Percentiles rank a stretch among this genome's conserved stretches.
Conservation (phyloP, 768 basidiomycete species). For the Naganishia randhawae region DNA sequence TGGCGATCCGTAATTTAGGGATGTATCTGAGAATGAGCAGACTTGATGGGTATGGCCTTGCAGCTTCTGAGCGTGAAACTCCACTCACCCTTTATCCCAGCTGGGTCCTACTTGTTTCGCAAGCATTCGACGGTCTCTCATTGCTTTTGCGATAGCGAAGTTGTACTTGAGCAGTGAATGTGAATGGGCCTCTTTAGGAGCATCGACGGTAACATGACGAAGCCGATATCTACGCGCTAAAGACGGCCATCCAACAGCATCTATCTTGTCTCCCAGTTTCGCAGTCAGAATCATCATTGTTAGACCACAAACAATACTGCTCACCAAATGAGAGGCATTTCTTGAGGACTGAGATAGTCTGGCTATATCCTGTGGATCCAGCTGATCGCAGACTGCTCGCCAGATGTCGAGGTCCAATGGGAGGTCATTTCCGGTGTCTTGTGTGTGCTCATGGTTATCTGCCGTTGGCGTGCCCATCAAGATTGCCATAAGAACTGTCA, state of each 20-base stretch:
- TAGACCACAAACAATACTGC: not conserved
- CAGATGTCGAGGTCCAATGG: conserved; percentile 15
- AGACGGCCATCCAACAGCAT: conserved; percentile 20
- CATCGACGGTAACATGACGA: conserved; percentile 7
- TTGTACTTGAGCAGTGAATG: conserved; percentile 8
- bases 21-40: not conserved
- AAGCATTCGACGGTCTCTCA: conserved; percentile 9
- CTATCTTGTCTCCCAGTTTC: conserved; percentile 2
- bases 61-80: not conserved
- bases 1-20: conserved; percentile 1
- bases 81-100: conserved; percentile 16
- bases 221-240: not conserved
- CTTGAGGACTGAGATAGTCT: not conserved
- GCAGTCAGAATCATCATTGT: not conserved
- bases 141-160: not conserved
- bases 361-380: conserved; percentile 1
- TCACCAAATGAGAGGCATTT: conserved; percentile 1
- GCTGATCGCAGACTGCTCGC: conserved; percentile 1
- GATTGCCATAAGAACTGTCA: not conserved
- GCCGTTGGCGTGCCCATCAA: not conserved
- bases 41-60: not conserved
- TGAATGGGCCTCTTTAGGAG: not conserved
- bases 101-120: conserved; percentile 25
- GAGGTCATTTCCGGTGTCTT: conserved; percentile 1
- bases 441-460: not conserved